A percentile compares a stretch with the other conserved stretches of the same genome.
Conservation (phyloP, 805 yeast species). For the Candida qinlingensis region DNA sequence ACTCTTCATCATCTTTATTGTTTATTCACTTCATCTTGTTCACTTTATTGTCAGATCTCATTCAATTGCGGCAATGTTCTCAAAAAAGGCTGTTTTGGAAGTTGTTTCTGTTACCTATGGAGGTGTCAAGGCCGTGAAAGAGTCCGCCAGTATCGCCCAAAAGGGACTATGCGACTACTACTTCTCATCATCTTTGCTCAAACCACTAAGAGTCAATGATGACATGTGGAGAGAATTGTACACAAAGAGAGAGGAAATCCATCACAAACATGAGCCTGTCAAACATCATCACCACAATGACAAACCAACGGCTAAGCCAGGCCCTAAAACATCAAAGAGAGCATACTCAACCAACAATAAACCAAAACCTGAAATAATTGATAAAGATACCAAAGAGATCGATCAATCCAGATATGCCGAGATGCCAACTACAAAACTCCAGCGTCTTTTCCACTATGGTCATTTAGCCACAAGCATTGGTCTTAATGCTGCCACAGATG, state of each 20-base stretch:
- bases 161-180: slow-evolving; percentile 15
- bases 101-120: slow-evolving; percentile 15
- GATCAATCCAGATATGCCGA: slow-evolving; percentile 55
- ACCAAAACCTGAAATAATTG: slow-evolving; percentile 12
- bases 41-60: too few relatives aligned
- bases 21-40: too few relatives aligned
- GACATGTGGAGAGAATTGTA: slow-evolving; percentile 17
- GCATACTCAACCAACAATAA: slow-evolving; percentile 12
- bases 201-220: slow-evolving; percentile 20
- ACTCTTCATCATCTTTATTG: too few relatives aligned
- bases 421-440: slow-evolving; percentile 84
- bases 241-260: slow-evolving; percentile 1
- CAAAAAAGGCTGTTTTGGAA: slow-evolving; percentile 18
- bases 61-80: slow-evolving; percentile 8
- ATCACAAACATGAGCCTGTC: not conserved
- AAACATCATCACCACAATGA: not conserved
- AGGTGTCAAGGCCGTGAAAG: slow-evolving; percentile 13
- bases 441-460: slow-evolving; percentile 90
- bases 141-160: slow-evolving; percentile 8
- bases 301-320: not conserved
- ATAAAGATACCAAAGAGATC: not conserved
- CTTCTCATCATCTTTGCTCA: slow-evolving; percentile 19
- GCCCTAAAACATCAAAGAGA: slow-evolving; percentile 7
- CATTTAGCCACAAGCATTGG: slow-evolving; percentile 89
- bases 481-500: slow-evolving; percentile 72